phyloP scores from a whole-genome alignment of 371 early-diverging fungal genomes.

The Basidiobolus heterosporus region DNA sequence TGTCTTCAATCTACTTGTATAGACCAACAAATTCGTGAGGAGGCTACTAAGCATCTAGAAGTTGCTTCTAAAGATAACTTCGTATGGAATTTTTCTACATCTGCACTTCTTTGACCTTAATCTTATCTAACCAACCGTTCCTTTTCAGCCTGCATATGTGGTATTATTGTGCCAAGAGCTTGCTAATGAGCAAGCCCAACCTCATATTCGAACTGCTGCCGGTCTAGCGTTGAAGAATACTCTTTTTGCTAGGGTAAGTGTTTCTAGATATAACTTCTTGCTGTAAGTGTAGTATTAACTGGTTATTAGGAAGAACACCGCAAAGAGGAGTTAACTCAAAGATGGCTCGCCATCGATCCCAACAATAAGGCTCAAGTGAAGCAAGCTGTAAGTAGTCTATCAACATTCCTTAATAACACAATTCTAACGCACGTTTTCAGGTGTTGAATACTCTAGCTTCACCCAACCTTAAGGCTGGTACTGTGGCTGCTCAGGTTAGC shows the following conservation, averaged over 20 bases:
- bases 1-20: not conserved
- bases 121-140: not conserved
- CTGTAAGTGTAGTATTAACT: conserved; percentile 2
- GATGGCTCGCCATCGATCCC: conserved; percentile 53
- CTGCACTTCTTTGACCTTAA: not conserved
- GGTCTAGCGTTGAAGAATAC: conserved; percentile 86
- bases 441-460: conserved; percentile 52
- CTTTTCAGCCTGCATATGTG: conserved; percentile 51
- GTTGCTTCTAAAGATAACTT: conserved; percentile 56
- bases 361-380: conserved; percentile 26
- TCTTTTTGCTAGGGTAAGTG: conserved; percentile 60
- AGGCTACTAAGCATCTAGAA: conserved; percentile 60
- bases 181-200: conserved; percentile 44
- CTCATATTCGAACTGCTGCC: conserved; percentile 55
- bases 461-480: conserved; percentile 40
- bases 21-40: conserved; percentile 48
- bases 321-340: conserved; percentile 41
- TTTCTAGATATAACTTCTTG: conserved; percentile 1
- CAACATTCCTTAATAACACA: not conserved
- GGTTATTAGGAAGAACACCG: conserved; percentile 37
- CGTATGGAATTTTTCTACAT: conserved; percentile 26
- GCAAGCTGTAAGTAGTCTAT: conserved; percentile 20
- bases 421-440: conserved; percentile 13
- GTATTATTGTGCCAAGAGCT: conserved; percentile 64
- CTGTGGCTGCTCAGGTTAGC: conserved; percentile 50